Evolutionary conservation across 2,329 filamentous ascomycete genomes (phyloP).

Genomic region (Colletotrichum sublineola): DNA sequence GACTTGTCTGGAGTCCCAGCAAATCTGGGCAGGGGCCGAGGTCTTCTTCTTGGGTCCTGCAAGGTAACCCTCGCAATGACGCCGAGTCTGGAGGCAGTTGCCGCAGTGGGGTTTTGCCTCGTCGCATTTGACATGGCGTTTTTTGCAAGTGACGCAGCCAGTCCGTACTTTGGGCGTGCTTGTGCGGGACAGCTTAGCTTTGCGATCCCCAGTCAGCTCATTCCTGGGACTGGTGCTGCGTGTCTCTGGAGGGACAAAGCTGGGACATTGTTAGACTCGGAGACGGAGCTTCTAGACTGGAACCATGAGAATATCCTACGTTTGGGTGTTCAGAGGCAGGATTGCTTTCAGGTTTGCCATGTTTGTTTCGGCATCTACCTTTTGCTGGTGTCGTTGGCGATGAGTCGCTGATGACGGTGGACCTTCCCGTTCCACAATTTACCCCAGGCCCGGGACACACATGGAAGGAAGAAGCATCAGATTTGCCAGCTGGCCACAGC

Average conservation of each 20-base stretch:
- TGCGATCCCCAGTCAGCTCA: background rate
- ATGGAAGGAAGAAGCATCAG: background rate
- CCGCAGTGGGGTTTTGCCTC: conserved; percentile 42
- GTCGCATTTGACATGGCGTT: conserved; percentile 43
- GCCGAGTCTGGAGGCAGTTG: conserved; percentile 40
- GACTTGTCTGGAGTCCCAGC: conserved; percentile 46
- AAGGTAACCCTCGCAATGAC: conserved; percentile 43
- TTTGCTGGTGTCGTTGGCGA: background rate
- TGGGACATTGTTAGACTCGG: background rate
- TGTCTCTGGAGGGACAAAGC: background rate
- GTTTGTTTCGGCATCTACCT: background rate
- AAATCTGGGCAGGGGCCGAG: conserved; percentile 39
- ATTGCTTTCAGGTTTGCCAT: background rate
- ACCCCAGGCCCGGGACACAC: background rate
- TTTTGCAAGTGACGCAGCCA: conserved; percentile 44
- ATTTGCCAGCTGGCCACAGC: background rate
- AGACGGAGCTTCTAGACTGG: background rate
- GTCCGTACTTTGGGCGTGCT: conserved; percentile 42
- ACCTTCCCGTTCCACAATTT: too few species aligned
- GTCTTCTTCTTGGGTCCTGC: conserved; percentile 34
- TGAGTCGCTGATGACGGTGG: background rate
- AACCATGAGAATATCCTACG: background rate
- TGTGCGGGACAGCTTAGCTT: conserved; percentile 36
- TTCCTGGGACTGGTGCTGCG: background rate
- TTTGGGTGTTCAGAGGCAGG: background rate